A percentile compares a stretch with the other conserved stretches of the same genome.
Conservation (phyloP, 495 filamentous ascomycete species). For the Xylaria telfairii region DNA sequence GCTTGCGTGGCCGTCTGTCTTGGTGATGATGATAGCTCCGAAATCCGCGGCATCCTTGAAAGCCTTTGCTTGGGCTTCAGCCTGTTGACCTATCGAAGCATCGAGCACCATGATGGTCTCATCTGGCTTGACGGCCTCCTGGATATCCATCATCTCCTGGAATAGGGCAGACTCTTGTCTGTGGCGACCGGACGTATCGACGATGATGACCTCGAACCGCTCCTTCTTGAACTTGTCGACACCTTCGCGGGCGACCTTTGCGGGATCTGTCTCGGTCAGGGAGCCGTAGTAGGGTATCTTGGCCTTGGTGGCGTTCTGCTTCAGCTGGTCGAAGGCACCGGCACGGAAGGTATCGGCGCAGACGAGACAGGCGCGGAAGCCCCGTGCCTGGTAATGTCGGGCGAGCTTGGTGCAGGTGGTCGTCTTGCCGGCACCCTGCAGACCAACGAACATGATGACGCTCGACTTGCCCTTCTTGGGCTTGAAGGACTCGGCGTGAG, state of each 20-base stretch:
- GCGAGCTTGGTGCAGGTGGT: slow-evolving; percentile 98
- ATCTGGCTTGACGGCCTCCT: slow-evolving; percentile 86
- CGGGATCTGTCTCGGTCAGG: slow-evolving; percentile 93
- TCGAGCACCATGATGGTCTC: slow-evolving; percentile 99
- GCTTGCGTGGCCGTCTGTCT: slow-evolving; percentile 93
- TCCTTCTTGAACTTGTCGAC: slow-evolving; percentile 99
- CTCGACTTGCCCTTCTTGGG: slow-evolving; percentile 96
- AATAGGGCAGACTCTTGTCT: slow-evolving; percentile 94
- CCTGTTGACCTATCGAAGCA: slow-evolving; percentile 92
- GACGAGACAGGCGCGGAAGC: slow-evolving; percentile 92
- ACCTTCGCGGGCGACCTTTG: slow-evolving; percentile 88
- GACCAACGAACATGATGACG: slow-evolving; percentile 98
- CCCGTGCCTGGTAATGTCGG: slow-evolving; percentile 90
- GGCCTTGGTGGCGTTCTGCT: slow-evolving; percentile 98
- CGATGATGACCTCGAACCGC: slow-evolving; percentile 96
- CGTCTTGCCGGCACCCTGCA: slow-evolving; percentile 97
- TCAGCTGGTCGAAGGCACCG: slow-evolving; percentile 97
- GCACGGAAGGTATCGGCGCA: slow-evolving; percentile 99
- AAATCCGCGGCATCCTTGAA: slow-evolving; percentile 99
- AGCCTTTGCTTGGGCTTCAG: slow-evolving; percentile 90
- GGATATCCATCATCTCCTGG: slow-evolving; percentile 98
- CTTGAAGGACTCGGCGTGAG: slow-evolving; percentile 93
- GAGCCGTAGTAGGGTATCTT: slow-evolving; percentile 99
- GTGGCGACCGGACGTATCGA: slow-evolving; percentile 94
- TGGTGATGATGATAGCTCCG: slow-evolving; percentile 98